Evolutionary conservation across 2,329 filamentous ascomycete genomes (phyloP).

Genomic region (Pyricularia grisea): DNA sequence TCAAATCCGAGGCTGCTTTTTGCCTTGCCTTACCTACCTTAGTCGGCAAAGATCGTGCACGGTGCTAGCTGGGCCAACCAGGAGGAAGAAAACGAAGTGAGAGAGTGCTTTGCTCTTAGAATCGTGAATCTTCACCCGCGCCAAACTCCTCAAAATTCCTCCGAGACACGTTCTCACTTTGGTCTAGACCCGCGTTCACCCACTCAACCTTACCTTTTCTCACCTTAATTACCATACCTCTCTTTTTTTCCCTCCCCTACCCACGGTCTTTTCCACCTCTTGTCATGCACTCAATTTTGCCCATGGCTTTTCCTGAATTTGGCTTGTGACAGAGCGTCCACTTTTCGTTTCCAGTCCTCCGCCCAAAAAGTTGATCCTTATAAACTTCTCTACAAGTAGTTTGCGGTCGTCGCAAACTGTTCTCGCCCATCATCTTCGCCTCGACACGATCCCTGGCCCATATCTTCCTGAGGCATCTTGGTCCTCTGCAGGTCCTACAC

Average conservation of each 20-base stretch:
- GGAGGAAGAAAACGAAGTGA: neutral
- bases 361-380: neutral
- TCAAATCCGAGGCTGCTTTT: neutral
- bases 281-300: slow-evolving; percentile 17
- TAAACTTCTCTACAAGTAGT: neutral
- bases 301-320: slow-evolving; percentile 9
- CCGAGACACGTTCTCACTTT: neutral
- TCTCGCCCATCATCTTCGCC: neutral
- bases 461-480: neutral
- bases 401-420: slow-evolving; percentile 4
- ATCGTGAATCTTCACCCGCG: neutral
- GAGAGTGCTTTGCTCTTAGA: neutral
- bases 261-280: slow-evolving; percentile 17
- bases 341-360: slow-evolving; percentile 3
- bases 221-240: slow-evolving; percentile 15
- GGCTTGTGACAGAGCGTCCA: neutral
- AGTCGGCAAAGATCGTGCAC: neutral
- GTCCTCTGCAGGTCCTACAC: neutral
- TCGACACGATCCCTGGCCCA: neutral
- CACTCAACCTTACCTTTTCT: neutral
- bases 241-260: slow-evolving; percentile 24
- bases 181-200: neutral
- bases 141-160: neutral
- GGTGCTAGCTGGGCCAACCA: neutral
- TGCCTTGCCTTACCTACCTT: neutral